Evolutionary conservation across 345 rosid genomes (phyloP).

Genomic region (Salix caprea): DNA sequence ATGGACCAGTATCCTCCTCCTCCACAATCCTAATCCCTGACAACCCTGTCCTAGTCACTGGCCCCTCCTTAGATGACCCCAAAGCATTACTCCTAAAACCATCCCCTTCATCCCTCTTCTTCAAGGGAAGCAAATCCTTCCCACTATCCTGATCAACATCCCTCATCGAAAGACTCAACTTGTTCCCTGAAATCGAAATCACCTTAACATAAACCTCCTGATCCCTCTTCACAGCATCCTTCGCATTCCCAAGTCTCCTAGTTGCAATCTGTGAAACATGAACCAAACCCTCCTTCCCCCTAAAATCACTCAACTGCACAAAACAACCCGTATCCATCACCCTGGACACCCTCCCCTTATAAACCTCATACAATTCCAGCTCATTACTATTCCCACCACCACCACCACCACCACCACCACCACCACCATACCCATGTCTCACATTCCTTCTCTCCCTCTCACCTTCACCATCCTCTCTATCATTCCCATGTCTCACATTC

Average conservation of each 20-base stretch:
- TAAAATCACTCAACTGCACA: conserved; percentile 67
- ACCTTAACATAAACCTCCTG: conserved; percentile 80
- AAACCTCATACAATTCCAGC: conserved; percentile 71
- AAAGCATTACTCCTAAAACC: conserved; percentile 51
- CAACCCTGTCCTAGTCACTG: conserved; percentile 54
- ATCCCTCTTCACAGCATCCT: conserved; percentile 66
- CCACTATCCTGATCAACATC: conserved; percentile 85
- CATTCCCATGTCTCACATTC: conserved; percentile 11
- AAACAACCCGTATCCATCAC: conserved; percentile 85
- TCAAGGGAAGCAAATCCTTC: conserved; percentile 71
- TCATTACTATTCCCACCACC: conserved; percentile 24
- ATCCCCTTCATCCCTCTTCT: conserved; percentile 55
- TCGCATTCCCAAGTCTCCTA: conserved; percentile 51
- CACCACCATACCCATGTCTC: background rate
- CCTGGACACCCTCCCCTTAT: conserved; percentile 73
- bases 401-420: background rate
- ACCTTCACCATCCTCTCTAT: background rate
- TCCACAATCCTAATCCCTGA: conserved; percentile 70
- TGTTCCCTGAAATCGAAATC: conserved; percentile 56
- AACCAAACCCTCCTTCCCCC: conserved; percentile 88
- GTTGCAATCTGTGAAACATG: conserved; percentile 83
- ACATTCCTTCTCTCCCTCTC: background rate
- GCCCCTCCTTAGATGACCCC: conserved; percentile 47
- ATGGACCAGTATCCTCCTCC: conserved; percentile 48
- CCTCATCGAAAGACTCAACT: conserved; percentile 68